Base-by-base conservation (phyloP, 192 early-diverging fungal genomes). In the Chytriomyces confervae region DNA sequence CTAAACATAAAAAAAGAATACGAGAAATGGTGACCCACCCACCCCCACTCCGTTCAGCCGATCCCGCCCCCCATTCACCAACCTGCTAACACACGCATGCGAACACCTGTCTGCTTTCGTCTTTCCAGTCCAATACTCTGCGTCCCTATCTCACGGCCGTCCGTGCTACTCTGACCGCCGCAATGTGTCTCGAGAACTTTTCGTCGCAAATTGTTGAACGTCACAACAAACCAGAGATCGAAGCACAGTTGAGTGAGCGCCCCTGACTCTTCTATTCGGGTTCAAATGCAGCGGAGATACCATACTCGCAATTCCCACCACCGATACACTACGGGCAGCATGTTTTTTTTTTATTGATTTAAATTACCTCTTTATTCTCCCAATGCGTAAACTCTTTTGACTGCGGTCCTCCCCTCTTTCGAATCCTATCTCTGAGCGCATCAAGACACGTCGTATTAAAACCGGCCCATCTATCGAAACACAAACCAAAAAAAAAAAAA, bases 221-320 rank as follows among this genome's bases (percentile, higher is more conserved):
- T 76, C 97, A 99, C 90, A 99, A 99, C 82, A 96, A 96, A 82
- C 97, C 97, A 63, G 97, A 99, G 84, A 91, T 99, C 23, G 97
- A 99, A 82, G 95, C 94, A 10, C 83, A 88, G 93, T 94, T 61
- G 24, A 60, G 67, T 71, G 46, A 16, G 64, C 24, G 11, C 1
- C 13, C 57, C 7, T 72, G 48, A 7, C 67, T 49, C 47, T 36
- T 27, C 57, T 48, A 36, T 36, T 36, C 36, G 36, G 36, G 1
- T 36, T 4, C 1, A 36, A 36, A 36, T 36, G 36, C 36, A 36
- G 36, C 36, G 36, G 36, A 36, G 36, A 36, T 36, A 36, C 36
- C 36, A 36, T 36, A 36, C 0, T 2, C 36, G 36, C 4, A 36
- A 36, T 36, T 36, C 36, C 36, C 36, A 36, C 36, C 36, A 36